Base-by-base conservation (phyloP, 2,329 filamentous ascomycete species). In the Elsinoe perseae region DNA sequence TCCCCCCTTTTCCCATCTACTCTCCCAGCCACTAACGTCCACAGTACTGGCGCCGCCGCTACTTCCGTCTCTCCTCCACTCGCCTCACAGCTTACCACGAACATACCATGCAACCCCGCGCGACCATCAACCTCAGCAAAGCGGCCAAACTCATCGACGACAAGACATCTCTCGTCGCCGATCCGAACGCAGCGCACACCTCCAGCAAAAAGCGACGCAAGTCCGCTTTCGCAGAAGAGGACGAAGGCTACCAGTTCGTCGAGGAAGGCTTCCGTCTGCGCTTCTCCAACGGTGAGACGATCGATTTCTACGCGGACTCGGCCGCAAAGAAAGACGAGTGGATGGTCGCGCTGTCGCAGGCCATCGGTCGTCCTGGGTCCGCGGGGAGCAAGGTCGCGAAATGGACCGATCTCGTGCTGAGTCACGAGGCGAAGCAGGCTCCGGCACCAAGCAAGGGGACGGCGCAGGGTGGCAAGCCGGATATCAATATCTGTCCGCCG, bases 221-320 rank as follows among this genome's bases (percentile, higher is more conserved):
- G 70, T 96, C 91, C 30, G 93, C 89, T 9, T 98, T 98, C 70
- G 91, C 92, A 1, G 93, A 97, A 71, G 93, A 98, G 62, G 93
- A 98, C 73, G 93, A 98, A 69, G 93, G 93, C 40, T 98, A 98
- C 77, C 95, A 96, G 87, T 98, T 98, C 70, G 92, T 98, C 54
- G 93, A 98, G 71, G 93, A 98, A 70, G 93, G 93, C 2, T 98
- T 98, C 85, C 89, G 93, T 38, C 95, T 98, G 69, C 89, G 92
- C 57, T 98, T 98, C 73, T 95, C 89, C 69, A 98, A 98, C 66
- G 93, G 93, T 60, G 93, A 98, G 73, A 84, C 95, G 61, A 98
- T 98, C 68, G 92, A 97, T 76, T 97, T 97, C 70, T 97, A 98
- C 68, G 93, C 92, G 66, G 92, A 97, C 71, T 91, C 83, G 28